Evolutionary conservation across 768 basidiomycete species (phyloP).

Genomic region (Sporobolomyces phaffii): DNA sequence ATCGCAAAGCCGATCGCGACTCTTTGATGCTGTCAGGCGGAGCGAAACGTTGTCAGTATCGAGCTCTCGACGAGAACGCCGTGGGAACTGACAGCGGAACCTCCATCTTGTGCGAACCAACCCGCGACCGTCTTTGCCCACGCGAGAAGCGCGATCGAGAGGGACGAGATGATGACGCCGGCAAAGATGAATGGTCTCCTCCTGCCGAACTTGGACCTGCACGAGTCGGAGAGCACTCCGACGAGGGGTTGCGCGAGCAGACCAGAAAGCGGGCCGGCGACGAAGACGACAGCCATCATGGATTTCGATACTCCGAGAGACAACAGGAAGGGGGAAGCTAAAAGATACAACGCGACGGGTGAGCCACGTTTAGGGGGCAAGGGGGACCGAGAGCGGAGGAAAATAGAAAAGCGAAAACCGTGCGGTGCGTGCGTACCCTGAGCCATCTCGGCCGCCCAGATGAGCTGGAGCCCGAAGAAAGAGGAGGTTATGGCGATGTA

Average conservation of each 20-base stretch:
- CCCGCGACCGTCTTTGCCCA: slow-evolving; percentile 67
- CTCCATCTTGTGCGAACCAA: slow-evolving; percentile 43
- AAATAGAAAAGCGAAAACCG: not conserved
- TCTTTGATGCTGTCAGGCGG: slow-evolving; percentile 54
- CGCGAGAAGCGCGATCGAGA: slow-evolving; percentile 73
- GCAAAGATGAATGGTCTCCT: slow-evolving; percentile 77
- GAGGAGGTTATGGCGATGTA: slow-evolving; percentile 69
- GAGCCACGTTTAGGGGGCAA: not conserved
- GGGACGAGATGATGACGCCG: slow-evolving; percentile 60
- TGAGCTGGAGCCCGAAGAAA: slow-evolving; percentile 73
- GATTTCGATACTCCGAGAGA: slow-evolving; percentile 82
- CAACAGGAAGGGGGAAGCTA: slow-evolving; percentile 76
- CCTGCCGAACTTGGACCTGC: slow-evolving; percentile 73
- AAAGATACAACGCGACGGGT: not conserved
- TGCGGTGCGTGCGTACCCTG: too few species aligned
- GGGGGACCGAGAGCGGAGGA: not conserved
- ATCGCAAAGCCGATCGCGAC: slow-evolving; percentile 75
- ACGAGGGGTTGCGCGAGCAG: slow-evolving; percentile 78
- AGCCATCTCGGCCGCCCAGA: slow-evolving; percentile 94
- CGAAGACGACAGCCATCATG: slow-evolving; percentile 79
- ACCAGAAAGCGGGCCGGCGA: slow-evolving; percentile 85
- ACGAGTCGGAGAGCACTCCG: slow-evolving; percentile 72
- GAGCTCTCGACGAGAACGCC: not conserved
- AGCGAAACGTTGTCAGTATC: not conserved
- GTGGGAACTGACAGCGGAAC: not conserved